phyloP scores from a whole-genome alignment of 352 stramenopile species.

The Pythium utonaiense region DNA sequence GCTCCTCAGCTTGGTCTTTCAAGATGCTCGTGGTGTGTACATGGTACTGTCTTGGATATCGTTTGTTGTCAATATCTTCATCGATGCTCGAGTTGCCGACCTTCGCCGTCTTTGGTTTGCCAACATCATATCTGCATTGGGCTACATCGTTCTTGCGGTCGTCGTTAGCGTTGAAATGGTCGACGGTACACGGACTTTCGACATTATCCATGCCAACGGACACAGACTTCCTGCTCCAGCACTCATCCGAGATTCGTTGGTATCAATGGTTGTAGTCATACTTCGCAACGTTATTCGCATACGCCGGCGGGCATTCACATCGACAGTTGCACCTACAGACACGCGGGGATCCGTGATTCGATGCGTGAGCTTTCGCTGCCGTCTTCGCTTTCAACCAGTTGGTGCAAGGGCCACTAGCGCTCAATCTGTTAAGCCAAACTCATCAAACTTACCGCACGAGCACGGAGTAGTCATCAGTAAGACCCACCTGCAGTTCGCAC shows the following conservation, averaged over 20 bases:
- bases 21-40: not conserved
- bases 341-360: not conserved
- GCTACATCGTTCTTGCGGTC: not conserved
- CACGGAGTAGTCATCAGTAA: not conserved
- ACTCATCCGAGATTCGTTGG: not conserved
- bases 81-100: not conserved
- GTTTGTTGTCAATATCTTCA: not conserved
- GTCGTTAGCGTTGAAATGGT: not conserved
- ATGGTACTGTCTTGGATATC: not conserved
- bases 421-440: not conserved
- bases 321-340: not conserved
- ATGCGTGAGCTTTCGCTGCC: not conserved
- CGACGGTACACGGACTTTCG: not conserved
- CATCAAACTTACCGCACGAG: not conserved
- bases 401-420: not conserved
- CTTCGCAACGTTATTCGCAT: not conserved
- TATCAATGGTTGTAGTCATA: not conserved
- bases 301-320: not conserved
- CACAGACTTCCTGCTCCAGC: not conserved
- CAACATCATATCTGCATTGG: not conserved
- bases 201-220: not conserved
- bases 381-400: not conserved
- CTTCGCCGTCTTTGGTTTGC: not conserved
- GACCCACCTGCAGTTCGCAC: not conserved
- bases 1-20: not conserved